These are phyloP conservation scores for Isatis lusitanica DNA, from an alignment of 441 rosid genomes.

Conservation along the genomic window DNA sequence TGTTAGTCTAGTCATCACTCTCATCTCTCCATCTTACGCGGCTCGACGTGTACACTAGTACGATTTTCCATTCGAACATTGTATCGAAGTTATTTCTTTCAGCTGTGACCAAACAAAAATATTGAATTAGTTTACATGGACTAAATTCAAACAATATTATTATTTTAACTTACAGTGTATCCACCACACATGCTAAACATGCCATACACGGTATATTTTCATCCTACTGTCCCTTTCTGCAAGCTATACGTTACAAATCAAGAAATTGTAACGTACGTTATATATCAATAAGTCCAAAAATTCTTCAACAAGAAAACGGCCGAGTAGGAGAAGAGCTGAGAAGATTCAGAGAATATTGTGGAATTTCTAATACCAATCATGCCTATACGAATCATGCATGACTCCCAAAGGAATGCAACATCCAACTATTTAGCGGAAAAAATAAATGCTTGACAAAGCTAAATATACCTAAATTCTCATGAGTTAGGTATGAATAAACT, in stretches of 20 bases:
- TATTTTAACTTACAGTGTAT: neutral
- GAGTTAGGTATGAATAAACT: neutral
- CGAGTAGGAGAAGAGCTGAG: neutral
- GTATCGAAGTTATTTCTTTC: neutral
- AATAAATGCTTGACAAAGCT: neutral
- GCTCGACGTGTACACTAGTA: neutral
- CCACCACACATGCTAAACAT: neutral
- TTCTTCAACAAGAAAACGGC: no score
- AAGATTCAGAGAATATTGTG: neutral
- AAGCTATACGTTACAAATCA: neutral
- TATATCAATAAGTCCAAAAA: no score
- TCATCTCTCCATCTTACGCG: neutral
- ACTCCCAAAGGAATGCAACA: neutral
- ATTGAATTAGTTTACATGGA: neutral
- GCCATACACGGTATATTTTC: neutral
- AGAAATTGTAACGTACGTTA: neutral
- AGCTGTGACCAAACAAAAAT: neutral
- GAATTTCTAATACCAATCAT: neutral
- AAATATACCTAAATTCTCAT: neutral
- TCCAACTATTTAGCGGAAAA: neutral
- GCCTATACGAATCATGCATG: no score
- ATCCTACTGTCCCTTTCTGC: neutral
- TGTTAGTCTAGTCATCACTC: slow-evolving; percentile 3
- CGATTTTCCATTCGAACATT: neutral
- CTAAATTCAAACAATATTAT: neutral